Evolutionary conservation across 768 basidiomycete genomes (phyloP), one percentile per base, ranked within the genome.

Genomic region (Phylloporus arenicola): DNA sequence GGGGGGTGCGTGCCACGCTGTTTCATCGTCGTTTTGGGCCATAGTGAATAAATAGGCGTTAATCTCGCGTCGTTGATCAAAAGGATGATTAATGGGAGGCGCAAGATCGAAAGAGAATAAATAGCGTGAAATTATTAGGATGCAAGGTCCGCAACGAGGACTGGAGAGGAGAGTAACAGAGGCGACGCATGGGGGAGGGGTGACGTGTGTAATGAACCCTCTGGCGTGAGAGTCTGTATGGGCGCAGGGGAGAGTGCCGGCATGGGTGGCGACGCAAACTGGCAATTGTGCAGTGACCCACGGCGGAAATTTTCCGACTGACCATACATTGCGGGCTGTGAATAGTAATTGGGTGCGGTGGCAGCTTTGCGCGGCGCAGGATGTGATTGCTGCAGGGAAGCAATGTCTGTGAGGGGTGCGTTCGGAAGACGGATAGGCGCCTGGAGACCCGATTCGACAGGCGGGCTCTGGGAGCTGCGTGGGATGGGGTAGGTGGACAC

Each of bases 361-460:
- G 64, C 61, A 20, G 68, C 52, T 48, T 71, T 72, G 20, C 71
- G 60, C 14, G 71, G 67, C 2, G 55, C 34, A 31, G 57, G 56
- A 48, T 60, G 67, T n/a, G 68, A 68, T 7, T 64, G 69, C 27
- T 70, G 69, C 4, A 77, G 65, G 6, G 82, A 78, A 2, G 82
- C 81, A 52, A 88, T 80, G 61, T 88, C 87, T 12, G 79, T 77
- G 33, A 88, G 73, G 1, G 85, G 84, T 8, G 84, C 79, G 54
- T 83, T 85, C 14, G 87, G 87, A 8, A 88, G 78, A 33, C 86
- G 81, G 61, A 89, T 89, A 4, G 68, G 68, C 46, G 50, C 59
- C 45, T 69, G 66, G 0, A 56, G 20, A 17, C 80, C 81, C 27
- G 75, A 75, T 51, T 83, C 82, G 27, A 62, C 63, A 2, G 70